phyloP scores from a whole-genome alignment of 768 basidiomycete genomes.

The Astraeus odoratus region DNA sequence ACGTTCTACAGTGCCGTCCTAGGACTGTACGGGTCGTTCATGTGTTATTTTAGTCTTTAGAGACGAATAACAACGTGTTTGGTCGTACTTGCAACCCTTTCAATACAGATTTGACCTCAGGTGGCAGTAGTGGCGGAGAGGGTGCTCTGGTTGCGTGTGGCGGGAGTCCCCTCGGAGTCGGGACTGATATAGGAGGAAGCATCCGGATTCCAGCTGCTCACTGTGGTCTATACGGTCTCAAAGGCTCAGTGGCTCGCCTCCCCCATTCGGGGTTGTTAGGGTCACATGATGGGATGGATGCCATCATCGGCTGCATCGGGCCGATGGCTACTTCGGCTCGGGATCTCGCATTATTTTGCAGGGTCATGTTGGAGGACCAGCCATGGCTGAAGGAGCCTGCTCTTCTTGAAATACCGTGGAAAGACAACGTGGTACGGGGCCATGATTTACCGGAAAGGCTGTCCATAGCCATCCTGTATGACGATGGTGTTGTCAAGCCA shows the following conservation, averaged over 20 bases:
- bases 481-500: constrained; percentile 44
- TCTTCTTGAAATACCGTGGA: constrained; percentile 47
- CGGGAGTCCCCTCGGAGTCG: constrained; percentile 35
- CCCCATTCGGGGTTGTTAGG: constrained; percentile 45
- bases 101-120: constrained; percentile 37
- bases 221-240: constrained; percentile 37
- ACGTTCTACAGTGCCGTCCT: constrained; percentile 14
- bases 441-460: constrained; percentile 34
- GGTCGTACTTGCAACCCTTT: constrained; percentile 69
- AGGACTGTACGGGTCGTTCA: constrained; percentile 7
- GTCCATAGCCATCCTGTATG: constrained; percentile 41
- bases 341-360: constrained; percentile 43
- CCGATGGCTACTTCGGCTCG: constrained; percentile 42
- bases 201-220: constrained; percentile 36
- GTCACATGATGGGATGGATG: constrained; percentile 48
- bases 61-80: constrained; percentile 44
- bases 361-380: constrained; percentile 37
- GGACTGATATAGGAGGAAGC: constrained; percentile 46
- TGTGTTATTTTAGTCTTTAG: constrained; percentile 34
- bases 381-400: constrained; percentile 42
- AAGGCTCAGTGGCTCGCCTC: constrained; percentile 43
- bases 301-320: constrained; percentile 43
- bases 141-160: constrained; percentile 37
- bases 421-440: constrained; percentile 31
- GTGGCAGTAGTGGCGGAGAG: constrained; percentile 46